These are phyloP conservation scores for Aureobasidium vineae DNA, from an alignment of 2,329 filamentous ascomycete species.

Conservation along the genomic window DNA sequence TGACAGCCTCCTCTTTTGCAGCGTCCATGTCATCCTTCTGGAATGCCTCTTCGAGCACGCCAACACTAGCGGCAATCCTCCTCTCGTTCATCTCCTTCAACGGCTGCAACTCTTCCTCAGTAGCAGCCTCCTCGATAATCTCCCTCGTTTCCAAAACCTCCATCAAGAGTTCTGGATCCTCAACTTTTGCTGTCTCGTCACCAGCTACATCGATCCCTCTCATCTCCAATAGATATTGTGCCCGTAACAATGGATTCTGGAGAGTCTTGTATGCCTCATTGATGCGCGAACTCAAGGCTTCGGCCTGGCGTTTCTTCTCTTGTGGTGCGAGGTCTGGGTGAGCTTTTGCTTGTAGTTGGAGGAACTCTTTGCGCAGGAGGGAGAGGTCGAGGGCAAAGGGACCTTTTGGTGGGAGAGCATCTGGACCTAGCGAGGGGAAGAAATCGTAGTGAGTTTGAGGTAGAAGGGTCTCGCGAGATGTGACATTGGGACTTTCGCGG, in stretches of 20 bases:
- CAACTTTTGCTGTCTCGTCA: constrained; percentile 71
- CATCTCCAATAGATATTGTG: constrained; percentile 78
- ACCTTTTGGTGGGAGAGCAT: constrained; percentile 73
- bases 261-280: constrained; percentile 93
- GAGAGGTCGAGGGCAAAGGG: constrained; percentile 71
- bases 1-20: constrained; percentile 71
- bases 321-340: constrained; percentile 66
- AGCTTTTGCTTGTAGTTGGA: constrained; percentile 72
- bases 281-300: constrained; percentile 75
- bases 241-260: constrained; percentile 70
- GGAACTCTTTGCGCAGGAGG: constrained; percentile 77
- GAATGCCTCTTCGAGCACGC: constrained; percentile 63
- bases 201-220: constrained; percentile 73
- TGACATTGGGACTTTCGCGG: neutral
- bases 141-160: constrained; percentile 71
- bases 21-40: constrained; percentile 60
- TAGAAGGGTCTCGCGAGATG: constrained; percentile 25
- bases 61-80: constrained; percentile 64
- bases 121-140: constrained; percentile 57
- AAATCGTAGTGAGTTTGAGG: constrained; percentile 73
- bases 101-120: constrained; percentile 61
- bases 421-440: constrained; percentile 74
- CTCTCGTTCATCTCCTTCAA: constrained; percentile 65
- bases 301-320: constrained; percentile 60
- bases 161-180: constrained; percentile 70